Base-by-base conservation (phyloP, 352 stramenopile genomes). In the Phytophthora kernoviae region DNA sequence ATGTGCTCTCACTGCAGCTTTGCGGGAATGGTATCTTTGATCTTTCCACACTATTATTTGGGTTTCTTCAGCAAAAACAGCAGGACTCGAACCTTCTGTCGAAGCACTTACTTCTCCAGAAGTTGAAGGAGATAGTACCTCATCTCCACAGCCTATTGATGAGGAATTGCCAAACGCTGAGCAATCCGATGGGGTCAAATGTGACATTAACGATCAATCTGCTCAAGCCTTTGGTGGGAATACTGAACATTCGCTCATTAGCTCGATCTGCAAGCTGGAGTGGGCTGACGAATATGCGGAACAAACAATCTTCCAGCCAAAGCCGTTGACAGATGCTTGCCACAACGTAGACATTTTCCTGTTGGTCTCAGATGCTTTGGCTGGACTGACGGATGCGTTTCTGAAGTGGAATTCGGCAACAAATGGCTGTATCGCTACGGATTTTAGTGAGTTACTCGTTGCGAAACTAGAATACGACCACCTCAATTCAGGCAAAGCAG, bases 201-300 rank as follows among this genome's bases (percentile, higher is more conserved):
- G 14, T 36, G 20, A 56, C 10, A 30, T 7, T 3, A 30, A 30
- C 24, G 24, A 30, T 7, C 24, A 30, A 30, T 30, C 24, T 30
- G 24, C 6, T 30, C 3, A 30, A 30, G 24, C 24, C 3, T 30
- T 30, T 30, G 24, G 24, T 30, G 24, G 6, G 37, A 43, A 9
- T 40, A 5, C 12, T 43, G 37, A 14, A 7, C 2, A 12, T 1
- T 44, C 49, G 3, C 17, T 41, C 5, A 42, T 64, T 51, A 49
- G 20, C n/a, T 40, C 55, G 41, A n/a, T 52, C 0, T 79, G 64
- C 48, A 75, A 73, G 20, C 61, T 90, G 18, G 77, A 86, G 36
- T 88, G 78, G 81, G 51, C 75, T 21, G 75, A 80, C 26, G 78
- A 87, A 36, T 70, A 68, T 11, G 53, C 69, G 5, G 70, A 83